phyloP scores from a whole-genome alignment of 441 rosid genomes.

The Manihot esculenta region DNA sequence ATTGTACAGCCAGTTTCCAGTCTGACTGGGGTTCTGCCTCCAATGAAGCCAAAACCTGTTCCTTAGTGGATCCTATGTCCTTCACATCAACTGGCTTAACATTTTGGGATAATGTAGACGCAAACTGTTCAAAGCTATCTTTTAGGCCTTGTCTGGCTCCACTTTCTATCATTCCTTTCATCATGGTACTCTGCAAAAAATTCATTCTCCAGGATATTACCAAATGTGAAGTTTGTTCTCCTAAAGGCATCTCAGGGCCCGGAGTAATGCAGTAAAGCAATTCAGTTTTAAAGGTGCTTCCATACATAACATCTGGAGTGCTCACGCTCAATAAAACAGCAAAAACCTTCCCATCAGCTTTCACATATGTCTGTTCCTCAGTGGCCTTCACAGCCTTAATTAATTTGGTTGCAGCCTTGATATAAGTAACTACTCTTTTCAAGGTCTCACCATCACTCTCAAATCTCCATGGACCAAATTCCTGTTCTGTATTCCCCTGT shows the following conservation, averaged over 20 bases:
- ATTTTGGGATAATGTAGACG: constrained; percentile 55
- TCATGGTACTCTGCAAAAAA: constrained; percentile 88
- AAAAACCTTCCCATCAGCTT: constrained; percentile 75
- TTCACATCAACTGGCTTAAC: constrained; percentile 76
- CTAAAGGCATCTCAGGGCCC: constrained; percentile 86
- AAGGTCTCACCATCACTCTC: constrained; percentile 57
- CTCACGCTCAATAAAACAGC: constrained; percentile 58
- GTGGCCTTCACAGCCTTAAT: constrained; percentile 79
- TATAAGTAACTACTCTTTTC: constrained; percentile 64
- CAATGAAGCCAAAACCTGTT: constrained; percentile 78
- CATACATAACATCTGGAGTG: constrained; percentile 91
- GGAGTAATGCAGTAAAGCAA: constrained; percentile 73
- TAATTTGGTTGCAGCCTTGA: constrained; percentile 78
- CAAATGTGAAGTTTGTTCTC: constrained; percentile 68
- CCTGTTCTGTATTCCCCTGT: constrained; percentile 82
- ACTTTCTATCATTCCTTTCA: constrained; percentile 91
- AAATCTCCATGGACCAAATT: constrained; percentile 71
- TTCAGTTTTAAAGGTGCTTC: constrained; percentile 73
- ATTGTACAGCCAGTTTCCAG: constrained; percentile 77
- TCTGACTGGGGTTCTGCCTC: constrained; percentile 80
- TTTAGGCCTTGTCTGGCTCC: constrained; percentile 83
- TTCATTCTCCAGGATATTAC: constrained; percentile 86
- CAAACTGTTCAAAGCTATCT: constrained; percentile 75
- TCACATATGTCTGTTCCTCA: constrained; percentile 81
- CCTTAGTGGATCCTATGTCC: constrained; percentile 78